Evolutionary conservation across 192 early-diverging fungal species (phyloP).

Genomic region (Tieghemiomyces parasiticus): DNA sequence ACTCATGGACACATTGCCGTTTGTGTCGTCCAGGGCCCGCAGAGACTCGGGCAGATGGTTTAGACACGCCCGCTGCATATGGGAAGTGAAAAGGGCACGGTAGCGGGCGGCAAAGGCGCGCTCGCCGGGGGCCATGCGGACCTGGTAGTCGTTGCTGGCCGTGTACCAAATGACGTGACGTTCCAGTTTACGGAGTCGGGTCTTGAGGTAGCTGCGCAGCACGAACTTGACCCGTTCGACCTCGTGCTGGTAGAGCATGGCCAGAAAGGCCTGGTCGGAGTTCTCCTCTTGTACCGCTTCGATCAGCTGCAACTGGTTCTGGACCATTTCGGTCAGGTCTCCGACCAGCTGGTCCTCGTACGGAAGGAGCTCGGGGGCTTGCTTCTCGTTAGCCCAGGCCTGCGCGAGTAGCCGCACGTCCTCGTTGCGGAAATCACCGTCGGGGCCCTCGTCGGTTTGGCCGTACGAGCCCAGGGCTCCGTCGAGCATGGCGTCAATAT

Average conservation of each 20-base stretch:
- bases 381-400: constrained; percentile 54
- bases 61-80: constrained; percentile 7
- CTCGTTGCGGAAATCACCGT: constrained; percentile 13
- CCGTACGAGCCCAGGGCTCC: neutral
- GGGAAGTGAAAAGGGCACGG: neutral
- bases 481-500: neutral
- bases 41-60: constrained; percentile 33
- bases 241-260: constrained; percentile 44
- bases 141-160: constrained; percentile 16
- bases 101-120: constrained; percentile 20
- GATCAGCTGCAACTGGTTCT: constrained; percentile 14
- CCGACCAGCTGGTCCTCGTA: constrained; percentile 28
- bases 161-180: constrained; percentile 28
- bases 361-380: constrained; percentile 43
- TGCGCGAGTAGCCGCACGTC: constrained; percentile 30
- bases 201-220: constrained; percentile 41
- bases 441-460: neutral
- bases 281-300: constrained; percentile 12
- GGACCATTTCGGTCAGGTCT: constrained; percentile 33
- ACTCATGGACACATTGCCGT: neutral
- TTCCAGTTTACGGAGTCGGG: constrained; percentile 51
- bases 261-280: constrained; percentile 30
- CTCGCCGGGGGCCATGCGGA: constrained; percentile 33
- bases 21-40: constrained; percentile 13
- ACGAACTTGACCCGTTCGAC: constrained; percentile 52